phyloP scores from a whole-genome alignment of 305 asterid species.

The Solanum hybrid region DNA sequence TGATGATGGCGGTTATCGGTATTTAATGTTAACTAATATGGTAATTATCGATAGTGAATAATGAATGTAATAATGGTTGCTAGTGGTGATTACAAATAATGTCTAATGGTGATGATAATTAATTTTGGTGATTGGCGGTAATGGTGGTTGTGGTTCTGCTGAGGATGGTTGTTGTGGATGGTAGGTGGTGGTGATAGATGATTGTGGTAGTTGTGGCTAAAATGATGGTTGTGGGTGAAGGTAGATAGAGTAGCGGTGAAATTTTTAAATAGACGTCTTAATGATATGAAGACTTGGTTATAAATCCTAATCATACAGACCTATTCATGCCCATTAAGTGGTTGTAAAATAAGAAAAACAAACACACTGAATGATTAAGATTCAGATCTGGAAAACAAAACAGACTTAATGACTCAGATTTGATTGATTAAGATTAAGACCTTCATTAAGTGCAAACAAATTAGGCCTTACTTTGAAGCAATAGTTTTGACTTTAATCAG shows the following conservation, averaged over 20 bases:
- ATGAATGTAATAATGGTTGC: not conserved
- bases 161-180: not conserved
- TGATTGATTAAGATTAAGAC: not conserved
- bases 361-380: not conserved
- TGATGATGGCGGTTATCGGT: not conserved
- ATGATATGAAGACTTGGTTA: not conserved
- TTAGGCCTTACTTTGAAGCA: not conserved
- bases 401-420: not conserved
- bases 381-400: not conserved
- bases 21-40: not conserved
- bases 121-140: not conserved
- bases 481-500: not conserved
- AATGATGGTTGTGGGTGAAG: not conserved
- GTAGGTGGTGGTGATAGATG: not conserved
- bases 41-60: not conserved
- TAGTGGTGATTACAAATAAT: not conserved
- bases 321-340: not conserved
- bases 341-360: not conserved
- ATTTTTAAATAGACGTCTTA: not conserved
- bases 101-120: not conserved
- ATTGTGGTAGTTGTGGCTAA: not conserved
- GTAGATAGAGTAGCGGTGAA: not conserved
- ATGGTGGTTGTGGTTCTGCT: not conserved
- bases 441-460: not conserved
- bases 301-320: not conserved